A percentile compares a stretch with the other conserved stretches of the same genome.
phyloP scores from a whole-genome alignment of 495 filamentous ascomycete genomes.

The Staphylotrichum longicolle region DNA sequence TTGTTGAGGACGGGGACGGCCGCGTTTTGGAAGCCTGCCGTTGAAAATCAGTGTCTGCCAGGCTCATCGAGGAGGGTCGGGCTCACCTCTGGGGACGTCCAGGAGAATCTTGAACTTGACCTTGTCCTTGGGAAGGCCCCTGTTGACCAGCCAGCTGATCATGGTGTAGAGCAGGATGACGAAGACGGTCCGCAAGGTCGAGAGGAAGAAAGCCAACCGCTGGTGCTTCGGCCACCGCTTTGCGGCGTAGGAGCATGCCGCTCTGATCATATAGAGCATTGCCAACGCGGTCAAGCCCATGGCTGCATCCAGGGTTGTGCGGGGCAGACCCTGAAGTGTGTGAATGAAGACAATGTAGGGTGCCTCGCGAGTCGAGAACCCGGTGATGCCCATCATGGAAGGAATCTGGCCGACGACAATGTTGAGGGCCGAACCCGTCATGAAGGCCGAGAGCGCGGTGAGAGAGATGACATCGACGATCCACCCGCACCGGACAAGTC shows the following conservation, averaged over 20 bases:
- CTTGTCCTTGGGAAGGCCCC: constrained; percentile 43
- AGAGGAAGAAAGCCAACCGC: constrained; percentile 83
- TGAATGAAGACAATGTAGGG: constrained; percentile 88
- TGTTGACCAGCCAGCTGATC: constrained; percentile 83
- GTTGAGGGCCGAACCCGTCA: constrained; percentile 94
- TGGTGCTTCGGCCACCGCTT: constrained; percentile 65
- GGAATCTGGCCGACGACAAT: constrained; percentile 89
- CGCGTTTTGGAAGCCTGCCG: constrained; percentile 70
- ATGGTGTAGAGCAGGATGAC: constrained; percentile 91
- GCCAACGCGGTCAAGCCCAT: constrained; percentile 82
- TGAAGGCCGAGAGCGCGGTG: constrained; percentile 89
- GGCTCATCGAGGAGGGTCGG: neutral
- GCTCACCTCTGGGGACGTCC: constrained; percentile 68
- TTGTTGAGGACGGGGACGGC: constrained; percentile 68
- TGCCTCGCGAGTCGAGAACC: constrained; percentile 70
- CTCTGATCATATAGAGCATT: constrained; percentile 81
- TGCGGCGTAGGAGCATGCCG: constrained; percentile 61
- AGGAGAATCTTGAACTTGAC: constrained; percentile 68
- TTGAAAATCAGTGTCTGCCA: constrained; percentile 14
- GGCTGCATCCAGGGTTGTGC: constrained; percentile 72
- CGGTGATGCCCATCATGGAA: constrained; percentile 77
- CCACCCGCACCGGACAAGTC: constrained; percentile 77
- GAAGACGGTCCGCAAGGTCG: constrained; percentile 86
- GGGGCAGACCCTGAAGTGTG: constrained; percentile 71
- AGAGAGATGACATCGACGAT: constrained; percentile 96